A percentile compares a stretch with the other conserved stretches of the same genome.
Evolutionary conservation across 345 rosid genomes (phyloP).

Genomic region (Rhodamnia rubescens): DNA sequence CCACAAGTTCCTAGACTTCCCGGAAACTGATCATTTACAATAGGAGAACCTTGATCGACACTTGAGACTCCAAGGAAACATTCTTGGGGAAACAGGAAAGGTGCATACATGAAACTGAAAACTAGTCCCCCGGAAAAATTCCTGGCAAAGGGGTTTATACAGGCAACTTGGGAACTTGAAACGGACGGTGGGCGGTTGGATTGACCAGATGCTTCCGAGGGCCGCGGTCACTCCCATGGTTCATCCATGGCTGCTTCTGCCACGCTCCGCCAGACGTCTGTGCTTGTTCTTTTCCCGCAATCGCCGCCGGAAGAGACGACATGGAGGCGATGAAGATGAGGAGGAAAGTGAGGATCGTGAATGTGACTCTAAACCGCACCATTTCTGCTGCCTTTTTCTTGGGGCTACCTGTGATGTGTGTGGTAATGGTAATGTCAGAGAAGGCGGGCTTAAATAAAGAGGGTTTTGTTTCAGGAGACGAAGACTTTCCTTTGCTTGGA

Average conservation of each 20-base stretch:
- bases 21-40: neutral
- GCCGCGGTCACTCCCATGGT: conserved; percentile 28
- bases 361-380: neutral
- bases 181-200: neutral
- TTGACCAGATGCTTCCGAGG: conserved; percentile 15
- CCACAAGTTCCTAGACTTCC: neutral
- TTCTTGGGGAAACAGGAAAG: neutral
- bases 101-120: neutral
- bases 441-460: neutral
- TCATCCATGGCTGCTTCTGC: conserved; percentile 14
- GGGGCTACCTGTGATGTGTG: neutral
- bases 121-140: neutral
- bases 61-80: neutral
- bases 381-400: neutral
- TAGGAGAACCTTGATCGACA: neutral
- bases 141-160: neutral
- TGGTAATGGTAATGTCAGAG: neutral
- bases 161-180: neutral
- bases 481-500: conserved; percentile 16
- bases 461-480: neutral
- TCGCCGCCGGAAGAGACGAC: neutral
- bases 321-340: conserved; percentile 9
- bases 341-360: conserved; percentile 4
- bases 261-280: neutral
- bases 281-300: neutral